phyloP scores from a whole-genome alignment of 106 monocot species.

The Dendrobium officinale region DNA sequence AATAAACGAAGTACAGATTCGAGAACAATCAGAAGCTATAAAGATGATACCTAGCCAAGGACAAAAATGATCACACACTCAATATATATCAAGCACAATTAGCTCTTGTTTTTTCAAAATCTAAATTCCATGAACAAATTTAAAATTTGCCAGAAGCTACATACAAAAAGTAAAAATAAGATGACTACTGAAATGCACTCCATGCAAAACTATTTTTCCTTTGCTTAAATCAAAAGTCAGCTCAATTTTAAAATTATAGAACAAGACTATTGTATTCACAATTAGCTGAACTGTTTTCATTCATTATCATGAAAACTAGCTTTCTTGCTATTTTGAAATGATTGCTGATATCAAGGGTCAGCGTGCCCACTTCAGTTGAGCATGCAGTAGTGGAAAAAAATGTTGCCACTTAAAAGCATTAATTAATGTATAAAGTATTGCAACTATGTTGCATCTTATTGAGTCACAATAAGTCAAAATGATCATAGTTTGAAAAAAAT shows the following conservation, averaged over 20 bases:
- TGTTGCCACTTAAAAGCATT: background rate
- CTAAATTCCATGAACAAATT: background rate
- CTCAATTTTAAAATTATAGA: background rate
- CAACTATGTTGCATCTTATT: background rate
- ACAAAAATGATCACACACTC: no score
- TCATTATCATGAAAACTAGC: background rate
- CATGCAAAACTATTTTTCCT: background rate
- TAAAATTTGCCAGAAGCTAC: background rate
- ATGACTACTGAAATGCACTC: background rate
- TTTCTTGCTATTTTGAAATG: background rate
- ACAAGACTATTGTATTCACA: background rate
- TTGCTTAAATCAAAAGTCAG: background rate
- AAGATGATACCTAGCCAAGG: no score
- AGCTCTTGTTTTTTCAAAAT: background rate
- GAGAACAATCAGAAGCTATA: no score
- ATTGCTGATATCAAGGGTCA: background rate
- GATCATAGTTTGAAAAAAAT: background rate
- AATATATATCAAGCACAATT: no score
- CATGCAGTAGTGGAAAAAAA: background rate
- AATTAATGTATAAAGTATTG: background rate
- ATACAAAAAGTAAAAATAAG: background rate
- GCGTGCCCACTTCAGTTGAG: background rate
- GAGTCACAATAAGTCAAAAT: no score
- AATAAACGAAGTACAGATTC: no score
- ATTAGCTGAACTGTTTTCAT: background rate